These are phyloP conservation scores for Sarocladium oryzae DNA, from an alignment of 2,329 filamentous ascomycete species.

Conservation along the genomic window DNA sequence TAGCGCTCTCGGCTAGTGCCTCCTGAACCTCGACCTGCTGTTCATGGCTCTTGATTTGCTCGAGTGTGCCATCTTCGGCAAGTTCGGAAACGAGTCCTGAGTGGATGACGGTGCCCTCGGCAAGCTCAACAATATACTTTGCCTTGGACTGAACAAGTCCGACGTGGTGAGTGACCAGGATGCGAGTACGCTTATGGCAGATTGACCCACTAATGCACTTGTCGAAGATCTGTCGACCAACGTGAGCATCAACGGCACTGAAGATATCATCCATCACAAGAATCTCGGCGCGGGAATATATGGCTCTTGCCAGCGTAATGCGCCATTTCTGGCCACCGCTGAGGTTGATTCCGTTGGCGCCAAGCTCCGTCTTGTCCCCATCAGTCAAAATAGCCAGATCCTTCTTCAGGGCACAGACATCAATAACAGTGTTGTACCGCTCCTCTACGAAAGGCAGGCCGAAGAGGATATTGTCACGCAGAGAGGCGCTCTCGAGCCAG, in stretches of 20 bases:
- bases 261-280: conserved; percentile 80
- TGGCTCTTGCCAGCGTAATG: conserved; percentile 69
- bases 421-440: conserved; percentile 65
- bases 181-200: conserved; percentile 62
- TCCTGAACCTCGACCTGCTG: conserved; percentile 39
- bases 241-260: conserved; percentile 74
- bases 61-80: conserved; percentile 47
- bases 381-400: conserved; percentile 71
- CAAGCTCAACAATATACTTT: conserved; percentile 68
- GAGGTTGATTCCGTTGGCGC: conserved; percentile 77
- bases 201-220: conserved; percentile 67
- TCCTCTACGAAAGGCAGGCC: conserved; percentile 61
- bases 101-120: conserved; percentile 58
- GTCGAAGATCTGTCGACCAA: conserved; percentile 73
- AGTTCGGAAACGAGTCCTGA: conserved; percentile 61
- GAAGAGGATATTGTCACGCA: conserved; percentile 74
- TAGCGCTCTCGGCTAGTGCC: conserved; percentile 33
- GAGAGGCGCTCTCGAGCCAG: conserved; percentile 78
- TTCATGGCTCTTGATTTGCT: conserved; percentile 52
- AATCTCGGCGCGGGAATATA: conserved; percentile 73
- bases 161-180: conserved; percentile 77
- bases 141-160: conserved; percentile 63
- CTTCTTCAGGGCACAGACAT: conserved; percentile 67
- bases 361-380: conserved; percentile 74
- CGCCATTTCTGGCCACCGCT: conserved; percentile 82